Evolutionary conservation across 2,329 filamentous ascomycete genomes (phyloP).

Genomic region (Diplodia intermedia): DNA sequence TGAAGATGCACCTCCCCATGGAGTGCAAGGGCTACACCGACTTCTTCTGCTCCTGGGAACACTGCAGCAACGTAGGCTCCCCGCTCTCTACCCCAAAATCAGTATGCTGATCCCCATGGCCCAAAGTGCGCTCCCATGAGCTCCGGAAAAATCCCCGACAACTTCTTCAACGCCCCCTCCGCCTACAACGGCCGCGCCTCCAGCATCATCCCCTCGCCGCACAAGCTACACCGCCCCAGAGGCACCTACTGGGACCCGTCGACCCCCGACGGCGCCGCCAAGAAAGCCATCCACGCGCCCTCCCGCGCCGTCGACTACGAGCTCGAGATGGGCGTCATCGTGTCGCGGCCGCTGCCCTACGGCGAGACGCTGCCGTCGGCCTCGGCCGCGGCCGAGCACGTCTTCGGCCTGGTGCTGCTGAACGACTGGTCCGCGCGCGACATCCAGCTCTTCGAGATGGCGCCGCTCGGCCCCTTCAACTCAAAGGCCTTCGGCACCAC

Average conservation of each 20-base stretch:
- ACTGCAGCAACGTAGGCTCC: slow-evolving; percentile 59
- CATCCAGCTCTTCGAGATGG: slow-evolving; percentile 68
- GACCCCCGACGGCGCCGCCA: slow-evolving; percentile 50
- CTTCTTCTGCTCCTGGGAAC: slow-evolving; percentile 62
- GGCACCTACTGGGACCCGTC: slow-evolving; percentile 37
- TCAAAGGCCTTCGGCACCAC: slow-evolving; percentile 66
- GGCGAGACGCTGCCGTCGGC: slow-evolving; percentile 51
- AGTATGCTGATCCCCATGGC: neutral
- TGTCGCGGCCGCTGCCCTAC: slow-evolving; percentile 51
- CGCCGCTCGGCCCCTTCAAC: slow-evolving; percentile 66
- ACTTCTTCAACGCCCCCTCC: slow-evolving; percentile 49
- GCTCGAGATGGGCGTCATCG: slow-evolving; percentile 57
- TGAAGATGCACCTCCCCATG: slow-evolving; percentile 63
- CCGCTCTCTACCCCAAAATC: neutral
- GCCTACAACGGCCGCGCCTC: slow-evolving; percentile 64
- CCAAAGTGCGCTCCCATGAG: slow-evolving; percentile 19
- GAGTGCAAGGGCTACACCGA: slow-evolving; percentile 64
- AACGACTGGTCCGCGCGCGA: slow-evolving; percentile 71
- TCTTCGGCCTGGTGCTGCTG: slow-evolving; percentile 68
- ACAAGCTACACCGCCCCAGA: slow-evolving; percentile 40
- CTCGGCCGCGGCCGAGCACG: slow-evolving; percentile 58
- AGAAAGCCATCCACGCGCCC: slow-evolving; percentile 58
- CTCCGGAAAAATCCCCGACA: slow-evolving; percentile 24
- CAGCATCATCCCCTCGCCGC: slow-evolving; percentile 60
- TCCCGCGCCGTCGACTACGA: slow-evolving; percentile 56